Conservation (phyloP, 169 alveolate genomes). For the Eimeria praecox region DNA sequence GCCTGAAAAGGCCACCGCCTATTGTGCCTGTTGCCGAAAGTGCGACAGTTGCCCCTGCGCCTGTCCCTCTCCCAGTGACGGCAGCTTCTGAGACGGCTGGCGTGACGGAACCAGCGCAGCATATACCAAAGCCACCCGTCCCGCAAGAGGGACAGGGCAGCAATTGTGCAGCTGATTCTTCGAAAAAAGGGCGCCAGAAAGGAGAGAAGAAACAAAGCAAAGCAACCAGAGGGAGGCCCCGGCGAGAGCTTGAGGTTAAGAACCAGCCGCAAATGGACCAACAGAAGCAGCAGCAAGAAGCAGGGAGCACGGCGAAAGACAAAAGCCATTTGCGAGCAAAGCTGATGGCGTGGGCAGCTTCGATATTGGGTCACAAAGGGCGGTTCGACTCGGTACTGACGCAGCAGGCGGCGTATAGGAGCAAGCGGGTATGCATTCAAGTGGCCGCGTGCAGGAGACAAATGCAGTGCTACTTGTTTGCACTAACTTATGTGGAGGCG, state of each 20-base stretch:
- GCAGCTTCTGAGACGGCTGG: not conserved
- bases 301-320: not conserved
- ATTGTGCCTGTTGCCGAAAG: not conserved
- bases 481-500: not conserved
- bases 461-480: not conserved
- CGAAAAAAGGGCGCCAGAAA: not conserved
- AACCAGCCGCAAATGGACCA: not conserved
- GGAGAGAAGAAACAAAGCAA: not conserved
- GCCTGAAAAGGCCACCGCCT: constrained; percentile 55
- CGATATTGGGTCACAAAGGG: constrained; percentile 2
- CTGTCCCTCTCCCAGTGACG: not conserved
- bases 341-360: constrained; percentile 48
- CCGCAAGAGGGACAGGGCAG: constrained; percentile 6
- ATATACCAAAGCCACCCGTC: not conserved
- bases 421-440: constrained; percentile 20
- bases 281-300: not conserved
- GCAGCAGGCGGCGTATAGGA: constrained; percentile 16
- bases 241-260: not conserved
- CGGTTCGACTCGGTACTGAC: not conserved
- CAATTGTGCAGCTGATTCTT: not conserved
- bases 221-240: not conserved
- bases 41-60: not conserved
- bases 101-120: not conserved
- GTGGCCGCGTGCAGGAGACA: not conserved
- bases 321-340: not conserved